Evolutionary conservation across 441 rosid species (phyloP).

Genomic region (Geranium incanum): DNA sequence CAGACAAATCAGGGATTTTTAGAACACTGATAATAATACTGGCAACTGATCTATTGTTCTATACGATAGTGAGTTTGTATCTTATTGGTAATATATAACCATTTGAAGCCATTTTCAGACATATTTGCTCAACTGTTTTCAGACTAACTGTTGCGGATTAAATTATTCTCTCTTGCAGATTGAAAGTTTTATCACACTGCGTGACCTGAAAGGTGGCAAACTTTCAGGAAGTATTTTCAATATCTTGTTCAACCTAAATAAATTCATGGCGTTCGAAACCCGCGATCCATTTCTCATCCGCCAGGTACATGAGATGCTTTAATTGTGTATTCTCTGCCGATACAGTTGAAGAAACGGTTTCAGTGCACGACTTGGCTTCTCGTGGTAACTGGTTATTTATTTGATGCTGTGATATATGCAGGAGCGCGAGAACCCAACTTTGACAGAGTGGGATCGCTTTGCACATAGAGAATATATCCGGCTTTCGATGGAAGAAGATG

Average conservation of each 20-base stretch:
- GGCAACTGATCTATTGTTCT: too few relatives aligned
- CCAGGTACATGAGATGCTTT: constrained; percentile 19
- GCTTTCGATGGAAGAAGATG: constrained; percentile 61
- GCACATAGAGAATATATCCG: constrained; percentile 46
- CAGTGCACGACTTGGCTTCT: neutral
- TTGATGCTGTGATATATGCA: constrained; percentile 15
- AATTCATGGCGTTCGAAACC: constrained; percentile 53
- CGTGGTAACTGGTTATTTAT: neutral
- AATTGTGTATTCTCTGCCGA: constrained; percentile 3
- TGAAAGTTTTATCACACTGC: constrained; percentile 46
- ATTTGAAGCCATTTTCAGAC: neutral
- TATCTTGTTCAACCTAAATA: constrained; percentile 55
- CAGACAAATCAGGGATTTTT: too few relatives aligned
- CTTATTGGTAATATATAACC: too few relatives aligned
- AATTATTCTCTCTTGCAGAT: constrained; percentile 33
- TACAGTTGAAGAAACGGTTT: neutral
- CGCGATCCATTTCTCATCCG: constrained; percentile 35
- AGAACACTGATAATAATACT: too few relatives aligned
- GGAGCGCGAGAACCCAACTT: constrained; percentile 47
- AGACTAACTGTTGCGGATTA: neutral
- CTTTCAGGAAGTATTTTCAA: constrained; percentile 58
- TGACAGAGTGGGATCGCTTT: constrained; percentile 36
- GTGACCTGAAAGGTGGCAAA: constrained; percentile 46
- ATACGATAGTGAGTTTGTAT: too few relatives aligned
- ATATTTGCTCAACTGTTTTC: neutral